Percentiles rank a stretch among this genome's conserved stretches.
These are phyloP conservation scores for Phoma sp. DNA, from an alignment of 2,329 filamentous ascomycete species.

Conservation along the genomic window DNA sequence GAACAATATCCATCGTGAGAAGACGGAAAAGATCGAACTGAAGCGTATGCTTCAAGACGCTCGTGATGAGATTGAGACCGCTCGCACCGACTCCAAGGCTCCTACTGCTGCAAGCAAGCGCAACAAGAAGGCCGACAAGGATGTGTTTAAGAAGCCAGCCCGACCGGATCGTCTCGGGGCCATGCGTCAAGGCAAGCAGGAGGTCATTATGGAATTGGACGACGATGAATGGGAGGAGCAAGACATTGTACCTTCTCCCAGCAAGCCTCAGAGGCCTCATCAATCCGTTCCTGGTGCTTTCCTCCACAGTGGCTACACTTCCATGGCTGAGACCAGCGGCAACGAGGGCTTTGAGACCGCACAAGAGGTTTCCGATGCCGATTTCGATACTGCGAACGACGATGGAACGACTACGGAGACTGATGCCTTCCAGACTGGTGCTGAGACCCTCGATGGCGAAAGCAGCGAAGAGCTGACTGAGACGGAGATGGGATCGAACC, in stretches of 20 bases:
- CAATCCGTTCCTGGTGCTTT: constrained; percentile 40
- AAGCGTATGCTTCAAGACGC: constrained; percentile 95
- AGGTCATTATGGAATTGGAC: constrained; percentile 78
- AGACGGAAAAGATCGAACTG: constrained; percentile 96
- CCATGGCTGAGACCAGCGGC: constrained; percentile 48
- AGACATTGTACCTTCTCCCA: constrained; percentile 60
- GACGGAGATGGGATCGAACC: constrained; percentile 67
- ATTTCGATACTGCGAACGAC: constrained; percentile 78
- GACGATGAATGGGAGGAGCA: constrained; percentile 83
- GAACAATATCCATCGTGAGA: constrained; percentile 93
- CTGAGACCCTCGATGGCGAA: constrained; percentile 72
- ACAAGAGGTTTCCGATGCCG: constrained; percentile 70
- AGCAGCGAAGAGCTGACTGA: constrained; percentile 84
- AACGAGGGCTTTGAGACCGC: constrained; percentile 80
- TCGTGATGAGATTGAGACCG: constrained; percentile 83
- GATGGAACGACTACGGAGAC: constrained; percentile 75
- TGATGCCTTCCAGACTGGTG: constrained; percentile 93
- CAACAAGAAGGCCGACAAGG: constrained; percentile 59
- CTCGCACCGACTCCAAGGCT: constrained; percentile 59
- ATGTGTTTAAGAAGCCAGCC: constrained; percentile 76
- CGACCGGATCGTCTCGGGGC: constrained; percentile 77
- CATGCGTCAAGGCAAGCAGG: constrained; percentile 72
- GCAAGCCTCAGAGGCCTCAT: constrained; percentile 46
- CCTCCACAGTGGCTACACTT: constrained; percentile 38
- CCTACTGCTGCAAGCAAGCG: constrained; percentile 59